These are phyloP conservation scores for Somion occarium DNA, from an alignment of 1,284 basidiomycete genomes.

Conservation along the genomic window DNA sequence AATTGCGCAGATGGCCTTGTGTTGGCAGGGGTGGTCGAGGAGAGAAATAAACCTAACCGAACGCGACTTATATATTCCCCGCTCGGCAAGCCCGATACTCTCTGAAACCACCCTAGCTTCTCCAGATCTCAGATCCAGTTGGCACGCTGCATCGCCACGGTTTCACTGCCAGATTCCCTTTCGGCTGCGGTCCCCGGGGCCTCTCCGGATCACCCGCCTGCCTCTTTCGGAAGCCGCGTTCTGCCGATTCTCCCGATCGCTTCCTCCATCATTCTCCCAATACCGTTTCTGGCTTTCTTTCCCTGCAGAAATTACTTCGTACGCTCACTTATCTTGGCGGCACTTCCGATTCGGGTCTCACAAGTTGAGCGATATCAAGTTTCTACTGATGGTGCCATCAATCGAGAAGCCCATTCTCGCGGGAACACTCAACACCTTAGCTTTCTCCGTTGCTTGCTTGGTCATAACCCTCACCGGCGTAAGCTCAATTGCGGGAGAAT, in stretches of 20 bases:
- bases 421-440: too few species aligned
- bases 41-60: not conserved
- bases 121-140: conserved; percentile 2
- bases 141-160: not conserved
- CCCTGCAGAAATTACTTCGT: too few species aligned
- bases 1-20: not conserved
- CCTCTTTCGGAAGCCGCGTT: not conserved
- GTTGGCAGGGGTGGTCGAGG: not conserved
- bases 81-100: not conserved
- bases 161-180: not conserved
- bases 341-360: too few species aligned
- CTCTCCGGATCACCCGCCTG: not conserved
- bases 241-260: not conserved
- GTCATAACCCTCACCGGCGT: too few species aligned
- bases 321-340: too few species aligned
- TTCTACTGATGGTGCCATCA: too few species aligned
- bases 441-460: too few species aligned
- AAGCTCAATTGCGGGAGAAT: too few species aligned
- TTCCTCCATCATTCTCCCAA: not conserved
- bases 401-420: too few species aligned
- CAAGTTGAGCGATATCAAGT: too few species aligned
- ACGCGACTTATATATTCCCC: conserved; percentile 2
- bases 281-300: not conserved
- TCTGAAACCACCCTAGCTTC: not conserved
- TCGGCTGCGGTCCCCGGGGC: not conserved